phyloP scores from a whole-genome alignment of 2,329 filamentous ascomycete species.

The Coniochaeta ligniaria region DNA sequence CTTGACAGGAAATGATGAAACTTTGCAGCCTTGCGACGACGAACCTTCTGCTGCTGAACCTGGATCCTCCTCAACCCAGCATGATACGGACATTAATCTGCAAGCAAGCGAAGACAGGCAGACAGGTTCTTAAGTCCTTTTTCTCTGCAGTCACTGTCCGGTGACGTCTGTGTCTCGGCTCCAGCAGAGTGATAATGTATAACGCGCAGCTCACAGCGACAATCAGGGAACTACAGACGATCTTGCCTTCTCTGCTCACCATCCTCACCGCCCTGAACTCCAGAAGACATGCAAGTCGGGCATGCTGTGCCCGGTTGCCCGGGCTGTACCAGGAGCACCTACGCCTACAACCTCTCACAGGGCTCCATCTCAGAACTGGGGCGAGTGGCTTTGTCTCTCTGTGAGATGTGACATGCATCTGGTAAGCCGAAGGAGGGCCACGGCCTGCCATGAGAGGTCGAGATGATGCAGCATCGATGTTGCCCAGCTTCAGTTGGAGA shows the following conservation, averaged over 20 bases:
- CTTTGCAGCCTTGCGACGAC: background rate
- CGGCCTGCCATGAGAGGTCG: background rate
- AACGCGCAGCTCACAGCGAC: background rate
- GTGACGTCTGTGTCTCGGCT: background rate
- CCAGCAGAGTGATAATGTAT: background rate
- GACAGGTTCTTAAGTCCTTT: background rate
- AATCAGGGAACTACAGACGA: background rate
- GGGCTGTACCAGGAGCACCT: background rate
- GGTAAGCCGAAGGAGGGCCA: slow-evolving; percentile 2
- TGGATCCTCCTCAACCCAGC: background rate
- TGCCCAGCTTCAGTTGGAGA: slow-evolving; percentile 3
- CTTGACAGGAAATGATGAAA: background rate
- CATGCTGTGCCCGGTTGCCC: background rate
- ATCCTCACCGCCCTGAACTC: slow-evolving; percentile 1
- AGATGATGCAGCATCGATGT: background rate
- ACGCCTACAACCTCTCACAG: background rate
- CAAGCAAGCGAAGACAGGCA: background rate
- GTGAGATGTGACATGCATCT: slow-evolving; percentile 1
- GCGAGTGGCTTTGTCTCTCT: background rate
- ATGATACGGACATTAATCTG: background rate
- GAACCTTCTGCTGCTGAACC: background rate
- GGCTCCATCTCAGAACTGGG: background rate
- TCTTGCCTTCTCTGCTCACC: background rate
- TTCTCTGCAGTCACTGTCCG: background rate
- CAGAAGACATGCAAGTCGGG: background rate